These are phyloP conservation scores for Letharia columbiana DNA, from an alignment of 495 filamentous ascomycete species.

Conservation along the genomic window DNA sequence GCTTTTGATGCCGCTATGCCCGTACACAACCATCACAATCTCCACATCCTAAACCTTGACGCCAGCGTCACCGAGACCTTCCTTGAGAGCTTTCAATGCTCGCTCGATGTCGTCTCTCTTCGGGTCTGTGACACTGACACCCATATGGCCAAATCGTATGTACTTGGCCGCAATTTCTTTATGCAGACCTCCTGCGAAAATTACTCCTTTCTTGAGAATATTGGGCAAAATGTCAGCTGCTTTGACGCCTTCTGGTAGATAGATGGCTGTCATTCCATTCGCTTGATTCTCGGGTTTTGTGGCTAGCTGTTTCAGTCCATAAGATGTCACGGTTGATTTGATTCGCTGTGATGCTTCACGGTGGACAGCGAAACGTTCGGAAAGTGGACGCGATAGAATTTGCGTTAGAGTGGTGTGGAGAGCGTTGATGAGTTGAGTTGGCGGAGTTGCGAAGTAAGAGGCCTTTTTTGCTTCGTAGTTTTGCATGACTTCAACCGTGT, in stretches of 20 bases:
- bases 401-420: constrained; percentile 88
- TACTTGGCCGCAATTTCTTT: constrained; percentile 70
- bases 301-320: constrained; percentile 82
- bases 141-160: constrained; percentile 87
- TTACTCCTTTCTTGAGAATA: constrained; percentile 78
- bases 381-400: constrained; percentile 68
- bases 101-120: constrained; percentile 64
- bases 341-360: constrained; percentile 65
- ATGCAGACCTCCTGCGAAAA: constrained; percentile 92
- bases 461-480: constrained; percentile 97
- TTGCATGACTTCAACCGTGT: constrained; percentile 63
- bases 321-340: constrained; percentile 66
- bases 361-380: constrained; percentile 74
- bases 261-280: constrained; percentile 96
- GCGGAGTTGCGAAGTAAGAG: constrained; percentile 94
- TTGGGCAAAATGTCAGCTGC: constrained; percentile 76
- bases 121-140: constrained; percentile 64
- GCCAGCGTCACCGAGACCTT: constrained; percentile 57
- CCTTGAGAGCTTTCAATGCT: constrained; percentile 68
- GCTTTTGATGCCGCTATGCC: not conserved
- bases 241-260: constrained; percentile 75
- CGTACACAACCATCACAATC: not conserved
- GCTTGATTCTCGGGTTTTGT: constrained; percentile 80
- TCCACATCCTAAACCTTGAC: constrained; percentile 4
- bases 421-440: constrained; percentile 87